phyloP scores from a whole-genome alignment of 2,329 filamentous ascomycete genomes.

The Sclerotinia minor region DNA sequence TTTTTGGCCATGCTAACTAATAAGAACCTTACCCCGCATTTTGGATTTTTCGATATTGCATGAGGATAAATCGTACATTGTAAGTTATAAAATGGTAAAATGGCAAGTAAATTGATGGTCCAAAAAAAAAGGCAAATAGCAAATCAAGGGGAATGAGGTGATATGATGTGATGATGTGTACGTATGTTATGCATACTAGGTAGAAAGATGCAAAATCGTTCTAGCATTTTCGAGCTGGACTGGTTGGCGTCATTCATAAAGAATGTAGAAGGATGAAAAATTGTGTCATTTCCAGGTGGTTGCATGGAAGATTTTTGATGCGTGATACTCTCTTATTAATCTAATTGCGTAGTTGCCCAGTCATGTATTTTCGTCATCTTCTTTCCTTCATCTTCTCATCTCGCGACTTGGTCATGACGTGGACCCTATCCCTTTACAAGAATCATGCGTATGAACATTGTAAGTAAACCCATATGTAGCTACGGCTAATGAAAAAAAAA shows the following conservation, averaged over 20 bases:
- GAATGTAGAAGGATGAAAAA: too few relatives aligned
- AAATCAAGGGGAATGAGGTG: background rate
- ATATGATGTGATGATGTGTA: too few relatives aligned
- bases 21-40: constrained; percentile 17
- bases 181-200: background rate
- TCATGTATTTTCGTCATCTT: background rate
- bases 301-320: background rate
- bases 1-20: too few relatives aligned
- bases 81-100: background rate
- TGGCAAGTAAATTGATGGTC: background rate
- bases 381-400: constrained; percentile 1
- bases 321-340: constrained; percentile 15
- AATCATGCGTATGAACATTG: constrained; percentile 14
- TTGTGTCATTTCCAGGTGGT: background rate
- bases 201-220: background rate
- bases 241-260: too few relatives aligned
- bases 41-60: background rate
- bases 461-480: background rate
- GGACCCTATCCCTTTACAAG: constrained; percentile 5
- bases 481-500: background rate
- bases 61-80: background rate
- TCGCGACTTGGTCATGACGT: constrained; percentile 4
- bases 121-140: background rate
- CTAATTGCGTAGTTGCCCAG: background rate
- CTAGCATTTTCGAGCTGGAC: too few relatives aligned